phyloP scores from a whole-genome alignment of 2,329 filamentous ascomycete species.

The Pseudogymnoascus sp. region DNA sequence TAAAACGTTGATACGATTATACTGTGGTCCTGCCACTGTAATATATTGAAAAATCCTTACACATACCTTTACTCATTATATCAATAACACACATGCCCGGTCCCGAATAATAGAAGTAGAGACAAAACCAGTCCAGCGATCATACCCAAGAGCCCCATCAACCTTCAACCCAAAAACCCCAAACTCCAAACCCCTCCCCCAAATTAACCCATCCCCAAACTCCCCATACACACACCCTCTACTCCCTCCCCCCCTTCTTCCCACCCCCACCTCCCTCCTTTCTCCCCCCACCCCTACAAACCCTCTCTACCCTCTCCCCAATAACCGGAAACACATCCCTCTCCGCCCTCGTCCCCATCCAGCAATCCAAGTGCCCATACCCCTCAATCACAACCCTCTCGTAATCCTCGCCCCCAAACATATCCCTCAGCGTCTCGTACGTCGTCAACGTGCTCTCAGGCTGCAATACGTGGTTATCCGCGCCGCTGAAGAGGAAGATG shows the following conservation, averaged over 20 bases:
- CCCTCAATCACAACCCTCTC: conserved; percentile 43
- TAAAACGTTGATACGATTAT: background rate
- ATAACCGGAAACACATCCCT: conserved; percentile 51
- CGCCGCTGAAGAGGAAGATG: conserved; percentile 46
- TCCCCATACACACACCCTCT: background rate
- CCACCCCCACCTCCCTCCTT: conserved; percentile 13
- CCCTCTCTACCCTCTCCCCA: conserved; percentile 45
- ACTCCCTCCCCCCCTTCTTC: conserved; percentile 4
- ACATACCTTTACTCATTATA: background rate
- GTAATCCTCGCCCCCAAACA: conserved; percentile 43
- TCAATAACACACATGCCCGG: background rate
- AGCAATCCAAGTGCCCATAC: conserved; percentile 54
- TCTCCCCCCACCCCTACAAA: conserved; percentile 25
- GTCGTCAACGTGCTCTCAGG: conserved; percentile 44
- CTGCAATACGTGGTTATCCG: conserved; percentile 48
- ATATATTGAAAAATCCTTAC: background rate
- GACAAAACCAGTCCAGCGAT: background rate
- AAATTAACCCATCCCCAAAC: background rate
- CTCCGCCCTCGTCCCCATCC: conserved; percentile 52
- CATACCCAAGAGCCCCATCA: background rate
- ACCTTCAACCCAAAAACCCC: background rate
- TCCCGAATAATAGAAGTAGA: background rate
- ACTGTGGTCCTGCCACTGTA: background rate
- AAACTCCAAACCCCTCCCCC: background rate
- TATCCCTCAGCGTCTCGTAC: conserved; percentile 43